Conservation (phyloP, 2,329 filamentous ascomycete genomes). For the Colletotrichum trifolii region DNA sequence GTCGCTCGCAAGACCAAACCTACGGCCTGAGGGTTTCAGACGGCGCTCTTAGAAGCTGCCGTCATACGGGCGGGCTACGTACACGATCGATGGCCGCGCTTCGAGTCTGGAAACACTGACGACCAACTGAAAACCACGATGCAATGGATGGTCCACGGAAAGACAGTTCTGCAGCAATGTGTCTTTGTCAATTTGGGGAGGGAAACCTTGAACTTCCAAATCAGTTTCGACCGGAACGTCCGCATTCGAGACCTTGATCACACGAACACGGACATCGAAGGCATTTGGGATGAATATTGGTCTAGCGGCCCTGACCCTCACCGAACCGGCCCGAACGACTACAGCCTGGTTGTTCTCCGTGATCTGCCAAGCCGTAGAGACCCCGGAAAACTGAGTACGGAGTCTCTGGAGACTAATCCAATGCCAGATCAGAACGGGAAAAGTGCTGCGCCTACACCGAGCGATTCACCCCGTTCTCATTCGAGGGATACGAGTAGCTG, state of each 20-base stretch:
- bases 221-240: not conserved
- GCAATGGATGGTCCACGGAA: not conserved
- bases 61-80: not conserved
- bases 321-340: too few relatives aligned
- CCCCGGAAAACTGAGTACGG: too few relatives aligned
- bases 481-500: too few relatives aligned
- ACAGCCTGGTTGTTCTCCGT: too few relatives aligned
- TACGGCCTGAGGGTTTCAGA: not conserved
- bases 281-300: too few relatives aligned
- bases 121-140: not conserved
- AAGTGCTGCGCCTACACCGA: too few relatives aligned
- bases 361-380: too few relatives aligned
- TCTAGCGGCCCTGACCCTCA: too few relatives aligned
- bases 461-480: too few relatives aligned
- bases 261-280: not conserved
- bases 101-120: not conserved
- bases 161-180: not conserved
- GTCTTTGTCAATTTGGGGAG: not conserved
- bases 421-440: too few relatives aligned
- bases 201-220: rapidly evolving
- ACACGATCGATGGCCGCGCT: not conserved
- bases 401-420: too few relatives aligned
- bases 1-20: not conserved
- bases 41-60: not conserved
- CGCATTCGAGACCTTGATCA: conserved; percentile 6